Conservation (phyloP, 805 yeast species). For the Ogataea zsoltii region DNA sequence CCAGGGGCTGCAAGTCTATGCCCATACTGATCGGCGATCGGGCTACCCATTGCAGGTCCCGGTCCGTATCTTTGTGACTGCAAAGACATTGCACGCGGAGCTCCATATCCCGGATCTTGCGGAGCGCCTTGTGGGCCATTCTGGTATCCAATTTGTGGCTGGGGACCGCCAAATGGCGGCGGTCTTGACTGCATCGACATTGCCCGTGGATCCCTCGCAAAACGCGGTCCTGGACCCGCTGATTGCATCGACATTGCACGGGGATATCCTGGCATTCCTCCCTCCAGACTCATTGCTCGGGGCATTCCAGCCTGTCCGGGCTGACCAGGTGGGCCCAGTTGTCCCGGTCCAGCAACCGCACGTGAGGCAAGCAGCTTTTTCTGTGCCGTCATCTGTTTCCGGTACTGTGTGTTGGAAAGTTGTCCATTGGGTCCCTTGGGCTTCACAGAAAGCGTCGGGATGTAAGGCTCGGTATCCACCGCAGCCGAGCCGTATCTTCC, state of each 20-base stretch:
- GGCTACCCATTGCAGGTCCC: not conserved
- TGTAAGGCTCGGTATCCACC: conserved; percentile 67
- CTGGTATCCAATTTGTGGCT: conserved; percentile 7
- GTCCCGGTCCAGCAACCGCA: conserved; percentile 23
- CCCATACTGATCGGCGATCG: not conserved
- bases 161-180: conserved; percentile 11
- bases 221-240: conserved; percentile 3
- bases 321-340: too few relatives aligned
- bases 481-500: conserved; percentile 61
- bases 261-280: conserved; percentile 20
- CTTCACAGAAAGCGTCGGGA: conserved; percentile 60
- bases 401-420: conserved; percentile 57
- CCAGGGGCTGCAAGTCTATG: not conserved
- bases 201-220: conserved; percentile 40
- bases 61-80: conserved; percentile 14
- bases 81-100: conserved; percentile 24
- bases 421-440: conserved; percentile 31
- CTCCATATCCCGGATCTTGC: conserved; percentile 7
- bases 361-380: conserved; percentile 52
- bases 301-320: conserved; percentile 16
- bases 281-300: conserved; percentile 38
- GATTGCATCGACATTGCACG: conserved; percentile 31
- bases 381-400: conserved; percentile 68
- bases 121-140: conserved; percentile 1
- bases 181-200: conserved; percentile 44